Conservation (phyloP, 2,329 filamentous ascomycete genomes). For the Myriosclerotinia duriaeana region DNA sequence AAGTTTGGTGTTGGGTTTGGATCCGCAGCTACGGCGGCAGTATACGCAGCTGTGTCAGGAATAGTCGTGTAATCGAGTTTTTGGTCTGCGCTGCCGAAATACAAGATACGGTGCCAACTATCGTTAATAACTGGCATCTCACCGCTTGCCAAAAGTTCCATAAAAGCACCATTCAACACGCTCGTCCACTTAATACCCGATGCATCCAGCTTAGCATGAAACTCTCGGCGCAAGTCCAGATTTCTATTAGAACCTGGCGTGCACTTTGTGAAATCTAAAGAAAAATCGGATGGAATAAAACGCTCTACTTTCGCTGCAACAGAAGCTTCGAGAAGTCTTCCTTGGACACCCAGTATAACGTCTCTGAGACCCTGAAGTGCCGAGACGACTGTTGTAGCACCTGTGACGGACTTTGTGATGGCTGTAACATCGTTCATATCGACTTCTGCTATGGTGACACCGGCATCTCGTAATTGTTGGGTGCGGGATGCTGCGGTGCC, state of each 20-base stretch:
- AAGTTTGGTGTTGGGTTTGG: slow-evolving; percentile 24
- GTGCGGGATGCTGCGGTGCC: slow-evolving; percentile 25
- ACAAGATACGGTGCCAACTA: slow-evolving; percentile 24
- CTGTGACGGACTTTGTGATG: slow-evolving; percentile 16
- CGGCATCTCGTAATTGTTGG: slow-evolving; percentile 20
- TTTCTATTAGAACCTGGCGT: slow-evolving; percentile 24
- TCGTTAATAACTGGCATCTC: slow-evolving; percentile 24
- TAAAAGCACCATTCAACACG: slow-evolving; percentile 24
- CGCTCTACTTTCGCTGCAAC: slow-evolving; percentile 56
- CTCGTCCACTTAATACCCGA: slow-evolving; percentile 26
- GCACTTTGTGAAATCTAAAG: slow-evolving; percentile 25
- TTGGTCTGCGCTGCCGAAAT: slow-evolving; percentile 24
- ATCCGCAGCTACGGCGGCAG: slow-evolving; percentile 26
- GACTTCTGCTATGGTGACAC: slow-evolving; percentile 23
- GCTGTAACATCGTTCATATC: slow-evolving; percentile 20
- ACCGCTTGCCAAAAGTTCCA: slow-evolving; percentile 22
- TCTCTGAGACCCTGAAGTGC: slow-evolving; percentile 24
- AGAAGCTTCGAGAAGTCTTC: slow-evolving; percentile 50
- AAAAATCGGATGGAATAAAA: slow-evolving; percentile 59
- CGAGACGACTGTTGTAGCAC: slow-evolving; percentile 24
- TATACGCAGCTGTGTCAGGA: slow-evolving; percentile 23
- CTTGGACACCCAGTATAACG: slow-evolving; percentile 22
- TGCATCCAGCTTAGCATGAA: slow-evolving; percentile 24
- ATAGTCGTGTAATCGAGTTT: slow-evolving; percentile 23
- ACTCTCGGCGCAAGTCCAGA: slow-evolving; percentile 24